These are phyloP conservation scores for Telopea speciosissima DNA, from an alignment of 177 flowering plant species.

Conservation along the genomic window DNA sequence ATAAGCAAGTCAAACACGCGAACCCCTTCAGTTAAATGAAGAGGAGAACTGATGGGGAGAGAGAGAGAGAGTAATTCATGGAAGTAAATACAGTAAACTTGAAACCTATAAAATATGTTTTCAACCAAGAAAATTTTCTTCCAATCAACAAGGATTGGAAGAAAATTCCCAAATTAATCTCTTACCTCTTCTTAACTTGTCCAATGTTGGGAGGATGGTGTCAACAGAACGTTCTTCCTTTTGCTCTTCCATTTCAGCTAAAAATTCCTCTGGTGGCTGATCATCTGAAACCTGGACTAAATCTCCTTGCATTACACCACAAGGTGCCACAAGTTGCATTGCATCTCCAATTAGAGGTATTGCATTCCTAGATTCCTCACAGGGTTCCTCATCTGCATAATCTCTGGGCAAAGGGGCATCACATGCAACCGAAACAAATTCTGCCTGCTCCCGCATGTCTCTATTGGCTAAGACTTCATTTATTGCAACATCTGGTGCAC, in stretches of 20 bases:
- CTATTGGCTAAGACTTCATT: slow-evolving; percentile 6
- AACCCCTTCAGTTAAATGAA: not conserved
- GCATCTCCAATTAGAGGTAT: slow-evolving; percentile 3
- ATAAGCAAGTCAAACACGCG: not conserved
- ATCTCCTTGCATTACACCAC: slow-evolving; percentile 11
- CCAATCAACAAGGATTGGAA: not conserved
- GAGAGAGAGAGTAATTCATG: not conserved
- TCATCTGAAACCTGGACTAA: slow-evolving; percentile 10
- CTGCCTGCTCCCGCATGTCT: slow-evolving; percentile 5
- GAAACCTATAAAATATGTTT: not conserved
- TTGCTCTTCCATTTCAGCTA: slow-evolving; percentile 11
- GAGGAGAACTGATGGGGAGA: not conserved
- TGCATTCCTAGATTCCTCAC: slow-evolving; percentile 11
- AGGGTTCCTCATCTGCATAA: slow-evolving; percentile 9
- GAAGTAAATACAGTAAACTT: too few species aligned
- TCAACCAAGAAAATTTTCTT: not conserved
- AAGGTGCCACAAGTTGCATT: not conserved
- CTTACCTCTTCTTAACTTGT: slow-evolving; percentile 24
- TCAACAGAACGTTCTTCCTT: slow-evolving; percentile 7
- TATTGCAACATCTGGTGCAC: slow-evolving; percentile 8
- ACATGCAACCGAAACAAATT: slow-evolving; percentile 11
- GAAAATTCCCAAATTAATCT: not conserved
- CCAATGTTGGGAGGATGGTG: not conserved
- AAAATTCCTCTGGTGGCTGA: slow-evolving; percentile 13
- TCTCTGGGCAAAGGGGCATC: slow-evolving; percentile 10